Base-by-base conservation (phyloP, 2,329 filamentous ascomycete species). In the Davidsoniella virescens region DNA sequence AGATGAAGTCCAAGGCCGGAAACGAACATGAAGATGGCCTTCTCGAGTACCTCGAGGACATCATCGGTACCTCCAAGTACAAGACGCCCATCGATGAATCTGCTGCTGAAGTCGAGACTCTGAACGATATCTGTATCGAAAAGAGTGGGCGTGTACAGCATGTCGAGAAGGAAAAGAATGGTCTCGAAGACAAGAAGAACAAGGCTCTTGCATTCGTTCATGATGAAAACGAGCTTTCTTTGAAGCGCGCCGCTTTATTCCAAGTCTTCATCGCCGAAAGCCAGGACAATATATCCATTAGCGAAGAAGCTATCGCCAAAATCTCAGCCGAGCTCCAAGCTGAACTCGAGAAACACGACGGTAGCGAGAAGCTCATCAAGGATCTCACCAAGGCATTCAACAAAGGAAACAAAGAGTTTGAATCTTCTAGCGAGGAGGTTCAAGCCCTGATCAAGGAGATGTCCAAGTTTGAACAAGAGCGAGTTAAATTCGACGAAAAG, bases 61-160 rank as follows among this genome's bases (percentile, higher is more conserved):
- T 98, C 54, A 96, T 98, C 58, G 92, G 93, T 55, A 98, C 92
- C 0, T 96, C 92, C 5, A 95, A 94, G 63, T 98, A 98, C 70
- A 98, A 98, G 67, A 77, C 84, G 0, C 90, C 92, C 0, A 98
- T 98, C 55, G 92, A 98, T 58, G 92, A 98, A 66, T 82, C 88
- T 0, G 90, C 87, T 0, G 69, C 82, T 1, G 86, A 96, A 64
- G 86, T 94, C 0, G 92, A 98, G 65, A 80, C 79, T 1, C 74
- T 96, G 50, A 98, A 98, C 61, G 92, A 98, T 59, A 78, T 94
- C 2, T 98, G 92, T 61, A 73, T 87, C 59, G 92, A 98, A 64
- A 98, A 98, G 70, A 94, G 84, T 57, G 84, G 80, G 36, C 84
- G 93, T 55, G 92, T 98, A 1, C 87, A 96, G 65, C 90, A 95